phyloP scores from a whole-genome alignment of 768 basidiomycete species.

The Pisolithus microcarpus region DNA sequence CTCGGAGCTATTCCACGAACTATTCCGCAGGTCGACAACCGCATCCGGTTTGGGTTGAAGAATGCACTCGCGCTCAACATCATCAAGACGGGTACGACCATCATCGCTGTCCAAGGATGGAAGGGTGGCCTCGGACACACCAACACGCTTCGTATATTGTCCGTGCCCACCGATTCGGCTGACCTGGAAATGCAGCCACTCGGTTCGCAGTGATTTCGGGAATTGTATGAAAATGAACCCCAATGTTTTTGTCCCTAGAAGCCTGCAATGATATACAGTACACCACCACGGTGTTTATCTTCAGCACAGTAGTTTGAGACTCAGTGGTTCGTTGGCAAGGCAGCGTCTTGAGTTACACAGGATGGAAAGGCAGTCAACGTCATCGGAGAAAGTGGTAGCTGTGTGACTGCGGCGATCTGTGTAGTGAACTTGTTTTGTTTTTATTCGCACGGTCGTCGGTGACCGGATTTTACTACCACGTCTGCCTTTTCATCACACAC shows the following conservation, averaged over 20 bases:
- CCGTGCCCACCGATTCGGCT: constrained; percentile 73
- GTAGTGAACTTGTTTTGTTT: no score
- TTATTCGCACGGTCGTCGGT: no score
- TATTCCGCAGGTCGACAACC: constrained; percentile 67
- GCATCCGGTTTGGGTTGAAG: constrained; percentile 81
- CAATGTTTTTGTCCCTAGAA: no score
- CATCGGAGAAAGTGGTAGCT: no score
- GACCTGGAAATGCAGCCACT: constrained; percentile 71
- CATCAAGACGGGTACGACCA: constrained; percentile 80
- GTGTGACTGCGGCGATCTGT: no score
- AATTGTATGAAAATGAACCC: not conserved
- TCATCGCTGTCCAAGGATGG: constrained; percentile 99
- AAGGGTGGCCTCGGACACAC: constrained; percentile 96
- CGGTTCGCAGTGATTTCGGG: constrained; percentile 22
- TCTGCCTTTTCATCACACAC: not conserved
- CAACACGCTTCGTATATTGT: constrained; percentile 80
- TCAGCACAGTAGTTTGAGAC: no score
- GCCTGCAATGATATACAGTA: no score
- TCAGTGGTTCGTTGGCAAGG: no score
- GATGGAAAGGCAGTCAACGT: no score
- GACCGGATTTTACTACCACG: not conserved
- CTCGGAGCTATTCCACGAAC: constrained; percentile 7
- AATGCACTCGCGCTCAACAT: constrained; percentile 78
- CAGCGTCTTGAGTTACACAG: no score
- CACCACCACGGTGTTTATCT: no score